Evolutionary conservation across 495 filamentous ascomycete species (phyloP).

Genomic region (Lasiosphaeria ovina): DNA sequence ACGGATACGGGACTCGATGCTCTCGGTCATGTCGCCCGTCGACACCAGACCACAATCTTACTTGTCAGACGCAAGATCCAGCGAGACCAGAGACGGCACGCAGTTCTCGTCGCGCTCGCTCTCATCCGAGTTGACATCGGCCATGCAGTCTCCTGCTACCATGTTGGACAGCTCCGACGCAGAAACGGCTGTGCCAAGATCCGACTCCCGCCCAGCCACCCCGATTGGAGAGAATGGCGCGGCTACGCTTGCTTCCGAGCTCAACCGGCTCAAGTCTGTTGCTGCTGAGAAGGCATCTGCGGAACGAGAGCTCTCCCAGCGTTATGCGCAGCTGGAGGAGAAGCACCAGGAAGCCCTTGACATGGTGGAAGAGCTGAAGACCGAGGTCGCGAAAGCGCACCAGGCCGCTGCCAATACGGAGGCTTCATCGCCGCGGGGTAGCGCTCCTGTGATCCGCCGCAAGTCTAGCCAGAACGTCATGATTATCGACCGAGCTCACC

Average conservation of each 20-base stretch:
- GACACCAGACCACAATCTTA: slow-evolving; percentile 79
- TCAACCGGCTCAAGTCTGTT: slow-evolving; percentile 66
- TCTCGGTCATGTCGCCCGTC: slow-evolving; percentile 56
- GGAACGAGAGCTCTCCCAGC: slow-evolving; percentile 66
- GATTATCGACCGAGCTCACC: slow-evolving; percentile 85
- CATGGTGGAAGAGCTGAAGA: slow-evolving; percentile 85
- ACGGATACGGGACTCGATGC: slow-evolving; percentile 50
- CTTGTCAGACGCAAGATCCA: slow-evolving; percentile 81
- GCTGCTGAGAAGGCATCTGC: slow-evolving; percentile 75
- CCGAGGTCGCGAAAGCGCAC: slow-evolving; percentile 74
- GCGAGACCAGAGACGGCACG: slow-evolving; percentile 70
- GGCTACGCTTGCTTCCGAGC: slow-evolving; percentile 55
- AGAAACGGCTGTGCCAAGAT: slow-evolving; percentile 44
- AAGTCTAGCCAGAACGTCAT: slow-evolving; percentile 93
- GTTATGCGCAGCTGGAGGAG: slow-evolving; percentile 76
- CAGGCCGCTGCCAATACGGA: slow-evolving; percentile 43
- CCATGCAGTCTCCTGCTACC: slow-evolving; percentile 74
- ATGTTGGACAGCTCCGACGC: slow-evolving; percentile 57
- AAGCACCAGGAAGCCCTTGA: slow-evolving; percentile 79
- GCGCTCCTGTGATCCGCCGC: slow-evolving; percentile 74
- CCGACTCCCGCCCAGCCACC: slow-evolving; percentile 25
- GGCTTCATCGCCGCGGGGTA: slow-evolving; percentile 61
- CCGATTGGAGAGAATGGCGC: slow-evolving; percentile 29
- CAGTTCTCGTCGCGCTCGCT: slow-evolving; percentile 90
- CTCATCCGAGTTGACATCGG: slow-evolving; percentile 93